These are phyloP conservation scores for Lactarius akahatsu DNA, from an alignment of 768 basidiomycete species.

Conservation along the genomic window DNA sequence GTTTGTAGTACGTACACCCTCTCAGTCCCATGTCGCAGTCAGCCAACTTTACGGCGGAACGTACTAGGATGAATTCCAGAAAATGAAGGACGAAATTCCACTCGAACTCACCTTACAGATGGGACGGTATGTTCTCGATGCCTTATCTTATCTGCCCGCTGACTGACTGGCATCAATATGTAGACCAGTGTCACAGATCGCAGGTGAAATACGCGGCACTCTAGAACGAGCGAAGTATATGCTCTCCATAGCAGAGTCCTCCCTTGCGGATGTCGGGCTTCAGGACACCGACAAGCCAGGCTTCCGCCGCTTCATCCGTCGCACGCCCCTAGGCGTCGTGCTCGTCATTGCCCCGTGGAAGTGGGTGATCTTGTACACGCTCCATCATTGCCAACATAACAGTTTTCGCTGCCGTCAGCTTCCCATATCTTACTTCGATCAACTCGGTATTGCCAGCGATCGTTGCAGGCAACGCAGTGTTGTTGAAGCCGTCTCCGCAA, in stretches of 20 bases:
- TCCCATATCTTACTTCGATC: constrained; percentile 85
- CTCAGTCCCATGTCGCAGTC: constrained; percentile 5
- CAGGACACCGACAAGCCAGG: constrained; percentile 79
- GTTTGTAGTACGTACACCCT: constrained; percentile 59
- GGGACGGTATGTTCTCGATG: constrained; percentile 66
- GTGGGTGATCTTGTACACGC: constrained; percentile 43
- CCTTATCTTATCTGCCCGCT: not conserved
- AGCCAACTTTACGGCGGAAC: not conserved
- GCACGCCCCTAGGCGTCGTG: constrained; percentile 82
- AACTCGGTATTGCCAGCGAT: constrained; percentile 93
- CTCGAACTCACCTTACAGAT: constrained; percentile 85
- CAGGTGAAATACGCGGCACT: constrained; percentile 79
- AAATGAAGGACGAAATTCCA: constrained; percentile 58
- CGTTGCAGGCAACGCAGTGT: constrained; percentile 84
- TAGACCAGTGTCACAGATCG: constrained; percentile 76
- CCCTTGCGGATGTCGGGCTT: constrained; percentile 72
- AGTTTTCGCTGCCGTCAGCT: constrained; percentile 45
- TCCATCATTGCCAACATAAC: constrained; percentile 5
- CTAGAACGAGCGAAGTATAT: constrained; percentile 82
- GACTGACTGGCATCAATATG: not conserved
- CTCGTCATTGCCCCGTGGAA: constrained; percentile 93
- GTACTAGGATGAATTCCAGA: constrained; percentile 50
- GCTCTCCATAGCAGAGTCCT: constrained; percentile 74
- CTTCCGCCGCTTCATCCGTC: constrained; percentile 79
- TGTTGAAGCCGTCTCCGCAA: constrained; percentile 96